Conservation (phyloP, 129 eudicot genomes). For the Flaveria bidentis region DNA sequence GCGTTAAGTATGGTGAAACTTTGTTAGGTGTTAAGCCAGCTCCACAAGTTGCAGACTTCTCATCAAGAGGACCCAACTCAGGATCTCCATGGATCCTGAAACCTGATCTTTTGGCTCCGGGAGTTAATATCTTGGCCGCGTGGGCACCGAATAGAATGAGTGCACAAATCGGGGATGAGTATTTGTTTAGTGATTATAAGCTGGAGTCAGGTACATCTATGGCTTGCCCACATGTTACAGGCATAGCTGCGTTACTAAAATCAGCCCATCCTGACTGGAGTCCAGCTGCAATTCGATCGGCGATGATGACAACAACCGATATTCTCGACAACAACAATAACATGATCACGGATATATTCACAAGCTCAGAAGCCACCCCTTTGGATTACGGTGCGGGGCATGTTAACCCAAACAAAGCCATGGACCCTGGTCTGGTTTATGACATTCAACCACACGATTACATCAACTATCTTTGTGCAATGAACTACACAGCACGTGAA, state of each 20-base stretch:
- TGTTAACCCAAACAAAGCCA: slow-evolving; percentile 49
- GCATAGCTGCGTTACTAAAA: slow-evolving; percentile 50
- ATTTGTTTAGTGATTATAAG: slow-evolving; percentile 34
- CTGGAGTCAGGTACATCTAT: slow-evolving; percentile 45
- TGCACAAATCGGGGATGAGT: slow-evolving; percentile 35
- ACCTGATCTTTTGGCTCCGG: slow-evolving; percentile 54
- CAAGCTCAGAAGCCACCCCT: slow-evolving; percentile 33
- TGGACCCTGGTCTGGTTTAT: slow-evolving; percentile 53
- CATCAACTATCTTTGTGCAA: slow-evolving; percentile 42
- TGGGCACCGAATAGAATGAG: slow-evolving; percentile 46
- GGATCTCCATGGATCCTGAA: slow-evolving; percentile 45
- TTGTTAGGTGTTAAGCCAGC: slow-evolving; percentile 39
- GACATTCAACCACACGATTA: slow-evolving; percentile 42
- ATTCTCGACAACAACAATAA: slow-evolving; percentile 31
- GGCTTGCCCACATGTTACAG: slow-evolving; percentile 47
- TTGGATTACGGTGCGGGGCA: slow-evolving; percentile 48
- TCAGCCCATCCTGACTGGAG: slow-evolving; percentile 47
- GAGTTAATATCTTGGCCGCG: slow-evolving; percentile 46
- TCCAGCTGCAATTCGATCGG: slow-evolving; percentile 52
- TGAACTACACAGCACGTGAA: slow-evolving; percentile 44
- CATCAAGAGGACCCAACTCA: slow-evolving; percentile 42
- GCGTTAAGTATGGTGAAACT: slow-evolving; percentile 40
- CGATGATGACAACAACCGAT: slow-evolving; percentile 51
- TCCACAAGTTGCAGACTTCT: slow-evolving; percentile 47
- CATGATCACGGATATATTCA: slow-evolving; percentile 31